A percentile compares a stretch with the other conserved stretches of the same genome.
Conservation (phyloP, 2,329 filamentous ascomycete genomes). For the Lasiodiplodia sp. region DNA sequence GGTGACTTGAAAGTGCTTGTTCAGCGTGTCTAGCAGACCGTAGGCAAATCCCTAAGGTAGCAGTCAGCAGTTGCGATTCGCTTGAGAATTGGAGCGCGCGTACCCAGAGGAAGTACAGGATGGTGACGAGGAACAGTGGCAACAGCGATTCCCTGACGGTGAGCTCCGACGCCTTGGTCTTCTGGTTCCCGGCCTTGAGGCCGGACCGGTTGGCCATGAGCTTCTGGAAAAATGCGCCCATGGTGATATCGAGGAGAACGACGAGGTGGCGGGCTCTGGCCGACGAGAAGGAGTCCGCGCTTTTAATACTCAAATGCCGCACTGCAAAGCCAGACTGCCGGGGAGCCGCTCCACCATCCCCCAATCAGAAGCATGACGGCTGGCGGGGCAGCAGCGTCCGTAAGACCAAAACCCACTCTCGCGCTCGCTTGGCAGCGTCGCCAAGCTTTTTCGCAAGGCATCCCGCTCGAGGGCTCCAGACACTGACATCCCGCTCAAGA, state of each 20-base stretch:
- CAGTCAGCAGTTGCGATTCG: background rate
- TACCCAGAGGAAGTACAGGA: constrained; percentile 71
- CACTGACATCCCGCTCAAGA: background rate
- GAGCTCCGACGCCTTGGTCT: constrained; percentile 66
- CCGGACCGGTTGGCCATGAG: constrained; percentile 24
- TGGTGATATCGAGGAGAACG: background rate
- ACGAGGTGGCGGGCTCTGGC: background rate
- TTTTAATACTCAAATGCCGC: constrained; percentile 14
- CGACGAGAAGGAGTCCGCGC: background rate
- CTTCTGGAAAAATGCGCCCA: constrained; percentile 19
- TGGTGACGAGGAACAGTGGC: constrained; percentile 70
- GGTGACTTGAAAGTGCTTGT: constrained; percentile 56
- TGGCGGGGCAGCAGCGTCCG: background rate
- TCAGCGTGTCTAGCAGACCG: constrained; percentile 63
- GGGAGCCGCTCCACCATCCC: background rate
- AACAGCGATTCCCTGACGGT: constrained; percentile 71
- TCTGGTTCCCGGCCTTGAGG: constrained; percentile 42
- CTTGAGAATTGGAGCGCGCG: constrained; percentile 45
- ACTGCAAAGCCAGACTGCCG: background rate
- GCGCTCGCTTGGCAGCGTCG: constrained; percentile 4
- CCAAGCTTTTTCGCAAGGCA: constrained; percentile 10
- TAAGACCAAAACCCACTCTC: constrained; percentile 5
- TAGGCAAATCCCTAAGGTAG: constrained; percentile 59
- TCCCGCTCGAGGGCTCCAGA: background rate
- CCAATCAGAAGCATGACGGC: background rate